Evolutionary conservation across 352 stramenopile species (phyloP).

Genomic region (Blastocystis sp.): DNA sequence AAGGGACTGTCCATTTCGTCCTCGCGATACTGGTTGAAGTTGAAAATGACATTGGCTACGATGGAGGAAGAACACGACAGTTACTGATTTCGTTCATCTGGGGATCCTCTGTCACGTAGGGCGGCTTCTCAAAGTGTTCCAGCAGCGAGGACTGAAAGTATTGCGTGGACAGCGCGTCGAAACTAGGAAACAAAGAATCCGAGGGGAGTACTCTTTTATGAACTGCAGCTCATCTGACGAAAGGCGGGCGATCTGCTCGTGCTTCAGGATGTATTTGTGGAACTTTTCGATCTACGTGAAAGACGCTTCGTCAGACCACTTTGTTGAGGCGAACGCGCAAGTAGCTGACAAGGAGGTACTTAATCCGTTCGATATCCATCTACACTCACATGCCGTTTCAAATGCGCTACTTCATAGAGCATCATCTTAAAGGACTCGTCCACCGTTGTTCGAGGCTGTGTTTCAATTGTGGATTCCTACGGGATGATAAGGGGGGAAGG

Average conservation of each 20-base stretch:
- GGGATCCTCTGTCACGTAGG: background rate
- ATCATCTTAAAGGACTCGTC: constrained; percentile 25
- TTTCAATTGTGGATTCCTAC: background rate
- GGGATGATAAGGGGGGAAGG: background rate
- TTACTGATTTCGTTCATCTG: background rate
- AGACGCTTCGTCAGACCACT: background rate
- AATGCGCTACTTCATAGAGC: constrained; percentile 17
- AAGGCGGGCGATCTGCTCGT: background rate
- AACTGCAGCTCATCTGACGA: background rate
- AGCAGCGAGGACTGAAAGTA: constrained; percentile 3
- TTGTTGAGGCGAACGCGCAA: constrained; percentile 4
- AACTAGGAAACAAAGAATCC: background rate
- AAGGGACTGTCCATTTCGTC: constrained; percentile 46
- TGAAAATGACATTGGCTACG: constrained; percentile 1
- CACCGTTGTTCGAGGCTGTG: background rate
- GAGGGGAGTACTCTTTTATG: background rate
- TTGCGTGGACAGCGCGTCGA: background rate
- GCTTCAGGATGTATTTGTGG: constrained; percentile 20
- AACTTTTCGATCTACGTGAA: constrained; percentile 15
- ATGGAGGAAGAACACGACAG: background rate
- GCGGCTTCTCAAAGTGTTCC: background rate
- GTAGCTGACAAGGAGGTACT: constrained; percentile 23
- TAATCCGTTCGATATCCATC: constrained; percentile 45
- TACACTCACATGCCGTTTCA: background rate
- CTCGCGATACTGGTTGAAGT: constrained; percentile 14